Evolutionary conservation across 2,329 filamentous ascomycete species (phyloP).

Genomic region (Parascedosporium putredinis): DNA sequence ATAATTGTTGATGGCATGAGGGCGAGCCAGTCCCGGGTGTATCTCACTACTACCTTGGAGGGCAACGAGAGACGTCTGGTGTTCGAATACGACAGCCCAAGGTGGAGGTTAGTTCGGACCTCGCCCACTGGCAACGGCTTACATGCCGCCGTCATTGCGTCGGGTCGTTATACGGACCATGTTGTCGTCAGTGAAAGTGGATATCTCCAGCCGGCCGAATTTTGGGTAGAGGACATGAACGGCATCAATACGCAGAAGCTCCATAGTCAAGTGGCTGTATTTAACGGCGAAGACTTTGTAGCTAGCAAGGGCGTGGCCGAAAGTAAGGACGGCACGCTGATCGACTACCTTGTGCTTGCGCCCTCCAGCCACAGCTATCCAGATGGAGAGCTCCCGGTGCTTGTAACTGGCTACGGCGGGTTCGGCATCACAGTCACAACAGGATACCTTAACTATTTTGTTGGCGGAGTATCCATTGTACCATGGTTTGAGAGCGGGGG

Average conservation of each 20-base stretch:
- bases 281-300: not conserved
- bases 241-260: not conserved
- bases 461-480: slow-evolving; percentile 2
- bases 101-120: not conserved
- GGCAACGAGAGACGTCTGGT: slow-evolving; percentile 2
- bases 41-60: not conserved
- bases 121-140: not conserved
- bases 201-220: not conserved
- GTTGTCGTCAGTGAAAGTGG: not conserved
- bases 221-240: not conserved
- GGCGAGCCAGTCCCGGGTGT: not conserved
- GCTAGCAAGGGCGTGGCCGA: not conserved
- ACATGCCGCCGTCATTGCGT: not conserved
- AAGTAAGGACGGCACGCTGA: not conserved
- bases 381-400: not conserved
- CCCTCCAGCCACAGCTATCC: not conserved
- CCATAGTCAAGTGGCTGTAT: not conserved
- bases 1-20: not conserved
- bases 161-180: not conserved
- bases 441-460: not conserved
- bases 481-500: slow-evolving; percentile 2
- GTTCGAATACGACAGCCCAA: not conserved
- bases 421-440: slow-evolving; percentile 2
- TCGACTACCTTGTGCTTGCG: slow-evolving; percentile 4
- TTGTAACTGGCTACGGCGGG: slow-evolving; percentile 3